phyloP scores from a whole-genome alignment of 305 asterid genomes.

The Solanum hybrid region DNA sequence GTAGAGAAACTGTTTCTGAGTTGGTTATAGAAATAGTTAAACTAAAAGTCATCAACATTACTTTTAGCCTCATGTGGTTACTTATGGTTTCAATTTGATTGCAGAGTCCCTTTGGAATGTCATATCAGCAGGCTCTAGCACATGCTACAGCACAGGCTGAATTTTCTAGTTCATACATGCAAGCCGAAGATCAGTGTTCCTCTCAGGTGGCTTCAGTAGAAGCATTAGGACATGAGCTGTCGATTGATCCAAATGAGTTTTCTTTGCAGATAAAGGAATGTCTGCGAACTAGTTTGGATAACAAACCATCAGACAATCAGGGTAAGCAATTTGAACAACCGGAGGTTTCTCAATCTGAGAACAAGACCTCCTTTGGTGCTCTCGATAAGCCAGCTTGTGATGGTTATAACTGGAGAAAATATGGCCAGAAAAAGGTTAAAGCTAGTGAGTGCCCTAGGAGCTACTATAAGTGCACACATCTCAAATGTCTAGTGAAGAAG shows the following conservation, averaged over 20 bases:
- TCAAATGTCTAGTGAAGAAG: constrained; percentile 70
- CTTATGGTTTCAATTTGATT: background rate
- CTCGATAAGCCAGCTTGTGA: constrained; percentile 64
- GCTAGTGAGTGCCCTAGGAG: constrained; percentile 89
- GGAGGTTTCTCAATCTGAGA: constrained; percentile 46
- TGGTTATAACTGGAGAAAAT: constrained; percentile 98
- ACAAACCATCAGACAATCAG: constrained; percentile 23
- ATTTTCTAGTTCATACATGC: constrained; percentile 52
- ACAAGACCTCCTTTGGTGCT: constrained; percentile 19
- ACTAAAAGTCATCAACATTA: background rate
- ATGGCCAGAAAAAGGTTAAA: constrained; percentile 91
- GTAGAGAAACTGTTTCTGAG: background rate
- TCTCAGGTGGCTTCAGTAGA: constrained; percentile 24
- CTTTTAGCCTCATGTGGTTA: background rate
- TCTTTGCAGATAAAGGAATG: constrained; percentile 28
- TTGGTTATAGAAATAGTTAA: background rate
- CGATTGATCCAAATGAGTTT: constrained; percentile 8
- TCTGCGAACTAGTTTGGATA: constrained; percentile 14
- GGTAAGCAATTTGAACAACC: constrained; percentile 25
- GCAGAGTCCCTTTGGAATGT: constrained; percentile 98
- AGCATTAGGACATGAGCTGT: constrained; percentile 2
- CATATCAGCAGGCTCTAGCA: constrained; percentile 93
- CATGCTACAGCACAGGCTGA: constrained; percentile 97
- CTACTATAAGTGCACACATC: constrained; percentile 77
- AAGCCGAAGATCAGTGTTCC: constrained; percentile 34